phyloP scores from a whole-genome alignment of 2,329 filamentous ascomycete genomes.

The Colletotrichum magnum region DNA sequence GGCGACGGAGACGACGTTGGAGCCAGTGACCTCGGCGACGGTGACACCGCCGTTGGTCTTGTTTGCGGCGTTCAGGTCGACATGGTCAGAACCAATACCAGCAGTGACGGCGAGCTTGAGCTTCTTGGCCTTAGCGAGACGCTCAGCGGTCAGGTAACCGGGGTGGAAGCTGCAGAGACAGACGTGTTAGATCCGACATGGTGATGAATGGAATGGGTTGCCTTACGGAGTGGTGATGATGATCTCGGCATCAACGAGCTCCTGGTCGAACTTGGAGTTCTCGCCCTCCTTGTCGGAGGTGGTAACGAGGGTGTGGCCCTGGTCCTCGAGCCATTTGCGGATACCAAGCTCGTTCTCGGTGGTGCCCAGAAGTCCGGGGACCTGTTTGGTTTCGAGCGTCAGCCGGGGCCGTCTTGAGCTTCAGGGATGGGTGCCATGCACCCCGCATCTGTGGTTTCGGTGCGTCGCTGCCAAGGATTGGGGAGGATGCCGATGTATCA shows the following conservation, averaged over 20 bases:
- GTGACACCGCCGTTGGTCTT: conserved; percentile 98
- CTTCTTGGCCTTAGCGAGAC: conserved; percentile 98
- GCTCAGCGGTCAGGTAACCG: conserved; percentile 96
- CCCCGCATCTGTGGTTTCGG: conserved; percentile 39
- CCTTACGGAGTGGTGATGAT: conserved; percentile 97
- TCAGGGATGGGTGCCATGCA: conserved; percentile 32
- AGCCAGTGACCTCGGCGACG: conserved; percentile 97
- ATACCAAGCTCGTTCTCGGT: conserved; percentile 99
- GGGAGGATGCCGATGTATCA: conserved; percentile 41
- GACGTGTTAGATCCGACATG: not conserved
- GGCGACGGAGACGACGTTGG: conserved; percentile 97
- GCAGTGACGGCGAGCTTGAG: conserved; percentile 97
- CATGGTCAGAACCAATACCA: conserved; percentile 98
- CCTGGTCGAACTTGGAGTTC: conserved; percentile 93
- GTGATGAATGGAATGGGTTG: not conserved
- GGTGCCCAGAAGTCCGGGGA: conserved; percentile 89
- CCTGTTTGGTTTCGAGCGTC: conserved; percentile 55
- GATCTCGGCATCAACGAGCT: conserved; percentile 96
- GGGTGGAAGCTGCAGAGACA: conserved; percentile 84
- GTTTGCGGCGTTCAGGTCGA: conserved; percentile 97
- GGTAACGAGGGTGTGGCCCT: conserved; percentile 96
- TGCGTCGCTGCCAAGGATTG: conserved; percentile 26
- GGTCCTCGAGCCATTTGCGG: conserved; percentile 96
- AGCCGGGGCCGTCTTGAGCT: conserved; percentile 10
- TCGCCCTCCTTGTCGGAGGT: conserved; percentile 98